These are phyloP conservation scores for Scutellaria galericulata DNA, from an alignment of 257 asterid genomes.

Conservation along the genomic window DNA sequence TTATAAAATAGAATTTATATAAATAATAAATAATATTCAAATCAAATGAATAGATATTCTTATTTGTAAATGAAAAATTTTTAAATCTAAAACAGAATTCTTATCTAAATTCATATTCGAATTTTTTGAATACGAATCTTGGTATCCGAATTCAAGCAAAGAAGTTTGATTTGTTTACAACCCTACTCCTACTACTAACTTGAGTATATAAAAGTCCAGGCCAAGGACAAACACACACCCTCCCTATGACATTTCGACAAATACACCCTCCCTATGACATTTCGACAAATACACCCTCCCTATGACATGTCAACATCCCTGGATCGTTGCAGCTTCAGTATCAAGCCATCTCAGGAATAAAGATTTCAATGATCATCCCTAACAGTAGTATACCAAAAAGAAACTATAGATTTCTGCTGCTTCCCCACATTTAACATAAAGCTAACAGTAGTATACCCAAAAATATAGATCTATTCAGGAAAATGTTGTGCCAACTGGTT, in stretches of 20 bases:
- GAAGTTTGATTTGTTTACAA: too few relatives aligned
- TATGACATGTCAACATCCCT: slow-evolving; percentile 3
- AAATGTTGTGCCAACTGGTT: not conserved
- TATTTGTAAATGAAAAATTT: too few relatives aligned
- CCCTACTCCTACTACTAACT: not conserved
- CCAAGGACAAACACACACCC: not conserved
- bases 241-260: not conserved
- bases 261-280: not conserved
- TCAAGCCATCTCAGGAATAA: slow-evolving; percentile 7
- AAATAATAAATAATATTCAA: too few relatives aligned
- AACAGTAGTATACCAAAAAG: not conserved
- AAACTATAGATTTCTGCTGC: not conserved
- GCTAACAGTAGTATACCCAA: not conserved
- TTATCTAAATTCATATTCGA: too few relatives aligned
- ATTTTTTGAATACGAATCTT: too few relatives aligned
- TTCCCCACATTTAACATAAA: not conserved
- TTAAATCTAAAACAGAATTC: too few relatives aligned
- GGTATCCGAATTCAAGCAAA: too few relatives aligned
- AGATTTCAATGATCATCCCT: not conserved
- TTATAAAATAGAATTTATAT: too few relatives aligned
- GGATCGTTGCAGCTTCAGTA: slow-evolving; percentile 19
- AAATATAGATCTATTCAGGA: not conserved
- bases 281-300: not conserved
- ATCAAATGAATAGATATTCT: too few relatives aligned
- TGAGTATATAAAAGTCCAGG: not conserved